A percentile compares a stretch with the other conserved stretches of the same genome.
Evolutionary conservation across 805 yeast genomes (phyloP).

Genomic region (Candida cerambycidarum): DNA sequence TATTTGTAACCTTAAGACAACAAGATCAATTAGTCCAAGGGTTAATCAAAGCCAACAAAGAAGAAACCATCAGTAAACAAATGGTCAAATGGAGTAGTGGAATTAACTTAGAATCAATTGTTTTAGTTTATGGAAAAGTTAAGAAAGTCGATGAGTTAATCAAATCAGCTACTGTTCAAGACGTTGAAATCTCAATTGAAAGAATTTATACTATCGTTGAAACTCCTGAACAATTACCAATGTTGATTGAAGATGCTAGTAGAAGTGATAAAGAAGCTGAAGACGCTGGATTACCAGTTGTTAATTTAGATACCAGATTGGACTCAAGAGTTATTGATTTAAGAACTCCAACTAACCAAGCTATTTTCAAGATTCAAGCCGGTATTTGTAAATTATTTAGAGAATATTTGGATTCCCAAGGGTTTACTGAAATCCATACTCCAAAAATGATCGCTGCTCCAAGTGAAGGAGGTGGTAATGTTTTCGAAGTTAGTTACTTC

Average conservation of each 20-base stretch:
- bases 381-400: constrained; percentile 88
- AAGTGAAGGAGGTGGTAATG: constrained; percentile 97
- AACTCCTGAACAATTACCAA: constrained; percentile 91
- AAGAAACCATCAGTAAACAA: constrained; percentile 79
- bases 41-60: constrained; percentile 71
- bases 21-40: constrained; percentile 82
- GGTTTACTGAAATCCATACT: constrained; percentile 90
- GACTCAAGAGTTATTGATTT: constrained; percentile 95
- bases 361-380: constrained; percentile 90
- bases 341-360: constrained; percentile 96
- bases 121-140: constrained; percentile 82
- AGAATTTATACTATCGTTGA: constrained; percentile 77
- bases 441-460: constrained; percentile 96
- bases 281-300: constrained; percentile 87
- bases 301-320: constrained; percentile 92
- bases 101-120: constrained; percentile 86
- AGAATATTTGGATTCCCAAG: constrained; percentile 69
- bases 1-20: constrained; percentile 89
- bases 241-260: constrained; percentile 93
- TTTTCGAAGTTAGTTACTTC: constrained; percentile 90
- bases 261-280: constrained; percentile 95
- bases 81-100: constrained; percentile 96
- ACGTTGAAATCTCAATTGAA: constrained; percentile 76
- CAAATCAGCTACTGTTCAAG: constrained; percentile 89
- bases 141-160: constrained; percentile 82